Base-by-base conservation (phyloP, 192 early-diverging fungal species). In the Coemansia sp. region DNA sequence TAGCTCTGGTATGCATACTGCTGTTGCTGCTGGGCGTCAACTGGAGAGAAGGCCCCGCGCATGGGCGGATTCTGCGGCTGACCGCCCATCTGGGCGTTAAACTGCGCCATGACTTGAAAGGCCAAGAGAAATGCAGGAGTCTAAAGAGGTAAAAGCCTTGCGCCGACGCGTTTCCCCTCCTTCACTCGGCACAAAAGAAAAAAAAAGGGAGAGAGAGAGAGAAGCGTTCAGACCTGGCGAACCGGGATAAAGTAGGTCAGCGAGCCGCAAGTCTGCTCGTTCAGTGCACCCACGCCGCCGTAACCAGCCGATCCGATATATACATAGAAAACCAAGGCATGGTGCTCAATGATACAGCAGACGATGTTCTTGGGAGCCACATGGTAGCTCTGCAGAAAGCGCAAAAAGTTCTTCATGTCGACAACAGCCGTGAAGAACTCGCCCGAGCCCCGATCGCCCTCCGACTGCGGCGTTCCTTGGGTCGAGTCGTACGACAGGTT, bases 311-410 rank as follows among this genome's bases (percentile, higher is more conserved):
- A 59, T 0, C 59, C 64, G 34, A 77, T 60, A 28, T 77, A 77
- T 35, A 77, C 75, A 17, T 77, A 70, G 33, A 77, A 67, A 10
- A 77, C 57, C 2, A 77, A 44, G 2, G 75, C 67, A 17, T 64
- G 55, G 27, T 67, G 51, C 44, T 77, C 75, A 30, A 77, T 56
- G 20, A 77, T 72, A 19, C 67, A 71, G 59, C 87, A 89, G 25
- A 93, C 82, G 22, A 90, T 82, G 51, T 88, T 82, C 44, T 64
- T 74, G 12, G 91, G 91, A n/a, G 75, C 82, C 2, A 91, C 64
- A 29, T 82, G 78, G 44, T 88, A 80, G 61, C 84, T 82, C 30
- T 86, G 81, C 38, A 91, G 45, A 41, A 91, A 89, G 31, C 85
- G 82, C 39, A 83, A 63, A 56, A 93, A 84, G 56, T 89, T 87